phyloP scores from a whole-genome alignment of 75 land plant genomes.

The Pseudotsuga menziesii region DNA sequence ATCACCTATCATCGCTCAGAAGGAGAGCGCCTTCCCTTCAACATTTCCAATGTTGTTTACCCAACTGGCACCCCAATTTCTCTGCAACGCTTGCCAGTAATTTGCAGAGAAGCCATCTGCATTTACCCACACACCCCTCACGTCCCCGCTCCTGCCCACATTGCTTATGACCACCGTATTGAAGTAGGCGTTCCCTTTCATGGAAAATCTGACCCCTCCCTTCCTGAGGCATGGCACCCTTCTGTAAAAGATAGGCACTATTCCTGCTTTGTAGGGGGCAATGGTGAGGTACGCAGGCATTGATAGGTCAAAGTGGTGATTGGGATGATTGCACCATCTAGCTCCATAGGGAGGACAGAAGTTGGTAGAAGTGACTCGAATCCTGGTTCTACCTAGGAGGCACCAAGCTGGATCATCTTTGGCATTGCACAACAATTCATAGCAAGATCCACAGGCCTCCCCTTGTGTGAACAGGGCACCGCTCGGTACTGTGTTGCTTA shows the following conservation, averaged over 20 bases:
- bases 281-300: too few species aligned
- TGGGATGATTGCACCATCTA: too few species aligned
- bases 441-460: too few species aligned
- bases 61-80: constrained; percentile 66
- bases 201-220: constrained; percentile 49
- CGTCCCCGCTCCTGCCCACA: constrained; percentile 47
- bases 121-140: constrained; percentile 28
- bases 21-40: constrained; percentile 27
- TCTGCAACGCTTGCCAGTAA: constrained; percentile 28
- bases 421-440: too few species aligned
- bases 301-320: too few species aligned
- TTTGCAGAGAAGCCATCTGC: constrained; percentile 16
- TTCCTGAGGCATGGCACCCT: constrained; percentile 36
- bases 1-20: constrained; percentile 27
- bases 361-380: too few species aligned
- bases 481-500: too few species aligned
- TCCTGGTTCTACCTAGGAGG: too few species aligned
- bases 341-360: too few species aligned
- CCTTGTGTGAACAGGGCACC: too few species aligned
- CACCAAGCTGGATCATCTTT: too few species aligned
- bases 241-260: background rate
- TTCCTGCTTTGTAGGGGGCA: too few species aligned
- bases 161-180: constrained; percentile 50
- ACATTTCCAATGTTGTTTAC: constrained; percentile 14
- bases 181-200: constrained; percentile 47